phyloP scores from a whole-genome alignment of 306 rosid species.

The Trichosanthes cucumerina region DNA sequence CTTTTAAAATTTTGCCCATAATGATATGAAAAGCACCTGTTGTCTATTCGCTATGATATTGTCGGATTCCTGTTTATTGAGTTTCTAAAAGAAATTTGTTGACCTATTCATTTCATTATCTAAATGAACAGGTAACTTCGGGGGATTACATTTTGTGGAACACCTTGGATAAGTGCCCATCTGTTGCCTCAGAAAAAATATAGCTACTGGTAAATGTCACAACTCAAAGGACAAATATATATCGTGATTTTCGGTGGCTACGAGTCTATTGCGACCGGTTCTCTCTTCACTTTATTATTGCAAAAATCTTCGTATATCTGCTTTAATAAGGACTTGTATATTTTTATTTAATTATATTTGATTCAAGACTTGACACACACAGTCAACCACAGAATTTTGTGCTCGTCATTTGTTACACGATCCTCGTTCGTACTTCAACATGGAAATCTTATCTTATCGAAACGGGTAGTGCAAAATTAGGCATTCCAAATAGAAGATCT shows the following conservation, averaged over 20 bases:
- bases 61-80: background rate
- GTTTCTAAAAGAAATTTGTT: background rate
- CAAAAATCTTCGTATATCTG: background rate
- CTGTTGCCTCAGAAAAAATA: conserved; percentile 16
- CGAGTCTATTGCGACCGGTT: background rate
- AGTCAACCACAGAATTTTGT: background rate
- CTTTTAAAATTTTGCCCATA: background rate
- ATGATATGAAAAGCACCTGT: background rate
- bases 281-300: background rate
- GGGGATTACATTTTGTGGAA: conserved; percentile 96
- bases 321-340: background rate
- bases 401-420: background rate
- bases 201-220: conserved; percentile 12
- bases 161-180: conserved; percentile 80
- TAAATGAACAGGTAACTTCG: conserved; percentile 42
- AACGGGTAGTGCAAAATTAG: background rate
- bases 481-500: background rate
- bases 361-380: background rate
- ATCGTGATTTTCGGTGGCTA: background rate
- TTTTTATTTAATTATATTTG: background rate
- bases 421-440: background rate
- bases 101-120: background rate
- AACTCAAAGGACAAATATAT: background rate
- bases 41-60: background rate
- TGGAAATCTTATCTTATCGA: background rate